Evolutionary conservation across 148 eudicot species (phyloP), one percentile per base, ranked within the genome.

Genomic region (Diospyros kaki): DNA sequence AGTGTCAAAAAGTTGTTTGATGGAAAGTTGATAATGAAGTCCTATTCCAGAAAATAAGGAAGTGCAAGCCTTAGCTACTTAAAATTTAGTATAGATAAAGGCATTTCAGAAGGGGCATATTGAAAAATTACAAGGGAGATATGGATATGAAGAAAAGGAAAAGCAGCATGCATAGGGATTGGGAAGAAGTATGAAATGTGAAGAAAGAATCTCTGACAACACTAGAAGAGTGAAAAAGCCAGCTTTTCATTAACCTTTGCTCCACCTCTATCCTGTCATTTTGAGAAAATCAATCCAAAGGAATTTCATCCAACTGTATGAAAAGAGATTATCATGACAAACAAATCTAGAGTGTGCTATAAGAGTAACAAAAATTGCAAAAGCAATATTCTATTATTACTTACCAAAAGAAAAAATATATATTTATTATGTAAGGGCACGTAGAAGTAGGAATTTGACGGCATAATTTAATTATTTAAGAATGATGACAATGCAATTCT

Each of bases 381-480:
- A 28, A 28, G 28, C 28, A 28, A 28, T 28, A 28, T 28, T 28
- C 28, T 28, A 28, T 28, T 28, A 28, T 28, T 28, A 28, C 28
- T 28, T 28, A 28, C 28, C 28, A 28, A 28, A 28, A 28, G 28
- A 28, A 28, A 28, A 28, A 28, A 28, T 28, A 28, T 28, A 28
- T 28, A 28, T 28, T 28, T 28, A 28, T 28, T 28, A 28, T 28
- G 28, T 28, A 50, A 52, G 39, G 11, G 9, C 62, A n/a, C 38
- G 51, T 52, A 63, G 61, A 64, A 74, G 48, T n/a, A 54, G 45
- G 69, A 66, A 54, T 65, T 38, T 6, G 15, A 64, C 12, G n/a
- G 69, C 51, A 18, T 41, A 64, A 64, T 2, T 51, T 11, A 11
- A 74, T 13, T 42, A 11, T 52, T 74, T 64, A 5, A 13, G 42